Conservation (phyloP, 345 rosid species). For the Salix koriyanagi region DNA sequence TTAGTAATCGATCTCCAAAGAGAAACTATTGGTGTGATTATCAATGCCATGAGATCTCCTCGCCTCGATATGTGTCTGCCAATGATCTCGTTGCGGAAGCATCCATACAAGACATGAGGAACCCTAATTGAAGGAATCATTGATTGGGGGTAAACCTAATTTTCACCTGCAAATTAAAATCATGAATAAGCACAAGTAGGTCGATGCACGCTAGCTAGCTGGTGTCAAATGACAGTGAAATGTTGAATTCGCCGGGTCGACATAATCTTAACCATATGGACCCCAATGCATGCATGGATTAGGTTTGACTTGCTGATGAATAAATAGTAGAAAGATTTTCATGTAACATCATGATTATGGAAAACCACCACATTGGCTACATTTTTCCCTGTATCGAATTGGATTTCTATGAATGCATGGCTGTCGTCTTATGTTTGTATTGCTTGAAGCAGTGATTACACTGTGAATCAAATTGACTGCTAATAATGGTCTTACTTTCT, state of each 20-base stretch:
- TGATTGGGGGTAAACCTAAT: constrained; percentile 2
- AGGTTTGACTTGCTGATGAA: constrained; percentile 42
- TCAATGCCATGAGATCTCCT: neutral
- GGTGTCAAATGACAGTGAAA: neutral
- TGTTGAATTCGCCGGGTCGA: neutral
- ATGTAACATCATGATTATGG: constrained; percentile 37
- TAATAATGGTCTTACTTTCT: neutral
- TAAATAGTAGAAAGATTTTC: constrained; percentile 1
- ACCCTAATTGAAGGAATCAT: constrained; percentile 29
- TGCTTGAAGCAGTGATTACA: neutral
- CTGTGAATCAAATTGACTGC: neutral
- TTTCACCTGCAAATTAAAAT: neutral
- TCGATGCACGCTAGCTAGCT: constrained; percentile 1
- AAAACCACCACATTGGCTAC: neutral
- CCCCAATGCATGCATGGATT: constrained; percentile 35
- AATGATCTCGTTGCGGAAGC: neutral
- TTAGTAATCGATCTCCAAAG: no score
- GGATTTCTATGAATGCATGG: neutral
- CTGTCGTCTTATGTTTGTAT: neutral
- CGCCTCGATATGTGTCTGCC: neutral
- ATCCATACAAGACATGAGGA: constrained; percentile 2
- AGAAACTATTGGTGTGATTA: neutral
- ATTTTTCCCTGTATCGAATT: neutral
- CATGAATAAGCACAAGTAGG: neutral
- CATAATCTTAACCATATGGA: constrained; percentile 14